phyloP scores from a whole-genome alignment of 345 rosid species.

The Draba incana region DNA sequence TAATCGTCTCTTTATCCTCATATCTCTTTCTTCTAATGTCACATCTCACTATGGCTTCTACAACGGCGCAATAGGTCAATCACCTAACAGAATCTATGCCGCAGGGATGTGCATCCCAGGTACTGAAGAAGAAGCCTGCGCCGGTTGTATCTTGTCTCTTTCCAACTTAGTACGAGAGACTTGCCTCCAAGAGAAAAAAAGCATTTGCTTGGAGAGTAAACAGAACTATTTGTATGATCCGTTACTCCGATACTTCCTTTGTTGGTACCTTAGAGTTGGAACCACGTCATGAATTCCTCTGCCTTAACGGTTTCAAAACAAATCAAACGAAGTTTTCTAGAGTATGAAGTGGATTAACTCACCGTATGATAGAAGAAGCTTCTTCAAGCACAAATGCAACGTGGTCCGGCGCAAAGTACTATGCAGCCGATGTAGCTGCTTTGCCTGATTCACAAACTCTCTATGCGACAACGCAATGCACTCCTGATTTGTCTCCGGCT shows the following conservation, averaged over 20 bases:
- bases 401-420: background rate
- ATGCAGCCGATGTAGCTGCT: conserved; percentile 35
- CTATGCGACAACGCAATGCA: conserved; percentile 47
- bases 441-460: conserved; percentile 3
- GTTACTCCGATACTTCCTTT: conserved; percentile 34
- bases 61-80: conserved; percentile 12
- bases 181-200: background rate
- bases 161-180: too few relatives aligned
- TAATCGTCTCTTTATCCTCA: background rate
- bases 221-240: conserved; percentile 35
- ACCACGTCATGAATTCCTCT: background rate
- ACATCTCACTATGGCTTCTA: conserved; percentile 4
- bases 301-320: background rate
- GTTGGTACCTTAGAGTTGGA: background rate
- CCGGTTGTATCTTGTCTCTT: conserved; percentile 41
- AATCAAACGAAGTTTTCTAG: conserved; percentile 13
- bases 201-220: background rate
- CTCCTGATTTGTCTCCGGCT: background rate
- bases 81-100: conserved; percentile 35
- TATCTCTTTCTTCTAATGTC: conserved; percentile 2
- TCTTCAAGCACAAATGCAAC: background rate
- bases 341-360: conserved; percentile 23
- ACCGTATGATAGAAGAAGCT: background rate
- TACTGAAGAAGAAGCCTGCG: conserved; percentile 15
- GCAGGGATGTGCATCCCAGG: conserved; percentile 27